Conservation (phyloP, 768 basidiomycete genomes). For the Termitomyces bulborhizus region DNA sequence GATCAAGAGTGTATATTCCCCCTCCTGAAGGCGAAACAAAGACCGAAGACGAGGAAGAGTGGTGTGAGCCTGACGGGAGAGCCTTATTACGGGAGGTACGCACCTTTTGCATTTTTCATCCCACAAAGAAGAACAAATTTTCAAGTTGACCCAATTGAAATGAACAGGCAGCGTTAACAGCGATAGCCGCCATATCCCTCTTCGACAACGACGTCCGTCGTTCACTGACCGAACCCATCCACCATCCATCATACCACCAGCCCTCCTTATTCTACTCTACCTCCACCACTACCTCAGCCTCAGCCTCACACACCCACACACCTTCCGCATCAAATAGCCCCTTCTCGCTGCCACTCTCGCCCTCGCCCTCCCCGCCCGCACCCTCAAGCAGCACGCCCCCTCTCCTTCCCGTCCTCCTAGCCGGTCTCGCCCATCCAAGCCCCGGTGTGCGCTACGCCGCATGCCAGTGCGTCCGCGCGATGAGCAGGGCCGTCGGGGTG, state of each 20-base stretch:
- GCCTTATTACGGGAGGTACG: conserved; percentile 60
- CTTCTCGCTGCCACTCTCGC: no score
- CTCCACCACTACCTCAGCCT: no score
- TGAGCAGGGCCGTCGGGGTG: conserved; percentile 74
- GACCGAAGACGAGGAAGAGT: conserved; percentile 50
- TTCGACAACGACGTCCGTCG: conserved; percentile 70
- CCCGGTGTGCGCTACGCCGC: conserved; percentile 81
- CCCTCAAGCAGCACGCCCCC: conserved; percentile 8
- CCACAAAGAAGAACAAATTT: background rate
- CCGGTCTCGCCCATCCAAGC: conserved; percentile 52
- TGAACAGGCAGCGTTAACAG: conserved; percentile 64
- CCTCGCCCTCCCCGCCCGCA: no score
- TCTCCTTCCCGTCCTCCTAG: conserved; percentile 40
- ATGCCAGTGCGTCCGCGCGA: conserved; percentile 77
- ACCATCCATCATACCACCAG: no score
- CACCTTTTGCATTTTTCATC: background rate
- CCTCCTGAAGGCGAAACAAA: conserved; percentile 17
- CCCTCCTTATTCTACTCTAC: no score
- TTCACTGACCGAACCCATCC: conserved; percentile 26
- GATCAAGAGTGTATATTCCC: background rate
- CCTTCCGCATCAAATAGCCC: no score
- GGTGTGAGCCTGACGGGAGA: conserved; percentile 49
- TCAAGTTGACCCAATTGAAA: background rate
- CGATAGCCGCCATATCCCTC: conserved; percentile 67
- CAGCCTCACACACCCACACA: no score